Evolutionary conservation across 202 grass and related monocot genomes (phyloP), one percentile per base, ranked within the genome.

Genomic region (Hordeum pubiflorum): DNA sequence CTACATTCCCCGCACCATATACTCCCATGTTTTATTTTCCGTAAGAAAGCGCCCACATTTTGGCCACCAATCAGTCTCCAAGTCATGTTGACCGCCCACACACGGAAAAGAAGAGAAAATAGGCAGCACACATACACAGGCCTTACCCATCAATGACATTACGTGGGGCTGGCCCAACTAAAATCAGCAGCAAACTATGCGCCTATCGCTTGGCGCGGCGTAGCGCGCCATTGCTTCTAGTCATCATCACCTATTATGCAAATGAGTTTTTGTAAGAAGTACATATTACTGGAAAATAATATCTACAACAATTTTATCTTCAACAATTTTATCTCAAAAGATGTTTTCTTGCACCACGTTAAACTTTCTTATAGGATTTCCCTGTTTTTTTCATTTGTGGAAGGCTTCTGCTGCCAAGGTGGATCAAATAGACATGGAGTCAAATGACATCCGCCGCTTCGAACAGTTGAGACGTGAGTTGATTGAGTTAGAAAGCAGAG

Each of bases 401-500:
- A 83, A 95, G 96, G 83, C 17, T 65, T 57, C 43, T 54, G 48
- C 81, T 56, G 13, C 60, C 27, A 79, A 81, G 83, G 83, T 56
- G 75, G 83, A 87, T 88, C 76, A 96, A 74, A 78, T 81, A 85
- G 78, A 77, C 63, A 73, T 54, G 32, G 82, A 91, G 46, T 82
- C 81, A 76, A 93, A 86, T 65, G 92, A 91, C 72, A 96, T 96
- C 50, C 80, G 82, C 59, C 89, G 92, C 39, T 95, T 99, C 71
- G 89, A 91, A 86, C 86, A 93, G 71, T 79, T 99, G 69, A 91
- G 85, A 58, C 75, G 69, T 79, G 89, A 93, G 65, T 76, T 99
- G 63, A 96, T 93, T 65, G 97, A 99, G 57, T 89, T 99, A 87
- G 92, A 93, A 85, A 99, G 86, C 65, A 83, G 92, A 85, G 97